Evolutionary conservation across 352 stramenopile species (phyloP).

Genomic region (Phytophthora meadii): DNA sequence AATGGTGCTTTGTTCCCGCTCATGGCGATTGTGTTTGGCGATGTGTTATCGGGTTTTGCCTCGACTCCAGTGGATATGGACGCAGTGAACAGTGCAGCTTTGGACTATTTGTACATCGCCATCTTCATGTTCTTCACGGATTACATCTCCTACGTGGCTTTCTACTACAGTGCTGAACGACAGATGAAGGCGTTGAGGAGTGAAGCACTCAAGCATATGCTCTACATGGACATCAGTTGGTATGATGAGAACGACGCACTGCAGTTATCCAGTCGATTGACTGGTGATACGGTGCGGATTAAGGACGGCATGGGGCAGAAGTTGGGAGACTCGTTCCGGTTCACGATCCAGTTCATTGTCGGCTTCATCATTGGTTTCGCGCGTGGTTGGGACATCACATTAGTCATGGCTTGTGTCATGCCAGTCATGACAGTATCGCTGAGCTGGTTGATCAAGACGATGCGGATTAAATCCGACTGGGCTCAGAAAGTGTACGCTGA

Average conservation of each 20-base stretch:
- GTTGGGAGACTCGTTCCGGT: constrained; percentile 46
- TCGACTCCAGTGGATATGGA: constrained; percentile 36
- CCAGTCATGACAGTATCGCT: constrained; percentile 43
- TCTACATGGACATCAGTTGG: constrained; percentile 56
- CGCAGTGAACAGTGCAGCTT: constrained; percentile 32
- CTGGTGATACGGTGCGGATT: constrained; percentile 54
- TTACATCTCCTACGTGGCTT: constrained; percentile 19
- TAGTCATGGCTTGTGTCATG: constrained; percentile 50
- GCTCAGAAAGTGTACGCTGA: constrained; percentile 49
- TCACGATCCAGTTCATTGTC: constrained; percentile 33
- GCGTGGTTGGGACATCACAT: constrained; percentile 49
- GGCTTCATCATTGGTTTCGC: constrained; percentile 51
- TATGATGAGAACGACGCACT: constrained; percentile 46
- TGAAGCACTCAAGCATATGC: constrained; percentile 42
- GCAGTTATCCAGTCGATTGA: constrained; percentile 44
- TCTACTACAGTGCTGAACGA: constrained; percentile 24
- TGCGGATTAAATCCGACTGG: constrained; percentile 32
- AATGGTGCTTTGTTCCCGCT: constrained; percentile 54
- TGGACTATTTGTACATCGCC: constrained; percentile 41
- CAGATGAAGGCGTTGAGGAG: constrained; percentile 49
- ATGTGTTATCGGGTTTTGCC: constrained; percentile 41
- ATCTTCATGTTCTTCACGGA: constrained; percentile 43
- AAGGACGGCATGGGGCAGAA: constrained; percentile 59
- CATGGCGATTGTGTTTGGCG: constrained; percentile 56
- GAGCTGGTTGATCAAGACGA: constrained; percentile 43